Evolutionary conservation across 139 green algal genomes (phyloP).

Genomic region (Edaphochlamys debaryana): DNA sequence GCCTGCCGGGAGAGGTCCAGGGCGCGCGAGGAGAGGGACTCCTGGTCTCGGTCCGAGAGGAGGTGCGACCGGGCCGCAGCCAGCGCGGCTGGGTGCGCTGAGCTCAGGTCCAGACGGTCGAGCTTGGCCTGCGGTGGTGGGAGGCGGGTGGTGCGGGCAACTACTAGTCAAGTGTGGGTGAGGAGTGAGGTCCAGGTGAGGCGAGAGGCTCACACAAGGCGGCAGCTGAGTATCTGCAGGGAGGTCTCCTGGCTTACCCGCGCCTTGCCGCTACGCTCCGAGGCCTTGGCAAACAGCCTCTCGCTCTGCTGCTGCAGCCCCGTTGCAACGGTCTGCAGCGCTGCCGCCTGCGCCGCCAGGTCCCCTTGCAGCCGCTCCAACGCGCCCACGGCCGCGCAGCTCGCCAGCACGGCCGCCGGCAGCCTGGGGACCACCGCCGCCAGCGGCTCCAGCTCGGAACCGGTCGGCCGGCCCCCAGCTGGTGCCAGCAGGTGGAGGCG

Average conservation of each 20-base stretch:
- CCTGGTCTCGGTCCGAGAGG: not conserved
- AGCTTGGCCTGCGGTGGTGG: not conserved
- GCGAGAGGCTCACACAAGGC: too few relatives aligned
- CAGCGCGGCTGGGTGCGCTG: not conserved
- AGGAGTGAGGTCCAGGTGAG: too few relatives aligned
- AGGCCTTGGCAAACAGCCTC: conserved; percentile 19
- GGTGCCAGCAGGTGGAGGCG: conserved; percentile 16
- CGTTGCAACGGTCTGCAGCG: not conserved
- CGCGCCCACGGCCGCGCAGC: not conserved
- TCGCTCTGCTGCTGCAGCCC: conserved; percentile 18
- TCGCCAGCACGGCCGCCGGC: not conserved
- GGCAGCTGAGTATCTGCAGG: too few relatives aligned
- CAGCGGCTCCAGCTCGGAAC: not conserved
- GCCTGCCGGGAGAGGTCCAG: conserved; percentile 2
- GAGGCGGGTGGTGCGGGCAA: too few relatives aligned
- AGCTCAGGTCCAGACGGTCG: not conserved
- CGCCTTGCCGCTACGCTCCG: not conserved
- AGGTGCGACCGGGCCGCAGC: too few relatives aligned
- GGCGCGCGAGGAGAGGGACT: not conserved
- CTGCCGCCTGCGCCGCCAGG: conserved; percentile 11
- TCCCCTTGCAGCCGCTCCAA: conserved; percentile 23
- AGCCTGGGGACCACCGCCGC: conserved; percentile 2
- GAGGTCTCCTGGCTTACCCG: too few relatives aligned
- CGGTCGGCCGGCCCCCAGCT: not conserved
- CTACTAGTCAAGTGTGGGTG: too few relatives aligned